Evolutionary conservation across 1,284 basidiomycete species (phyloP), one percentile per base, ranked within the genome.

Genomic region (Ganoderma boninense): DNA sequence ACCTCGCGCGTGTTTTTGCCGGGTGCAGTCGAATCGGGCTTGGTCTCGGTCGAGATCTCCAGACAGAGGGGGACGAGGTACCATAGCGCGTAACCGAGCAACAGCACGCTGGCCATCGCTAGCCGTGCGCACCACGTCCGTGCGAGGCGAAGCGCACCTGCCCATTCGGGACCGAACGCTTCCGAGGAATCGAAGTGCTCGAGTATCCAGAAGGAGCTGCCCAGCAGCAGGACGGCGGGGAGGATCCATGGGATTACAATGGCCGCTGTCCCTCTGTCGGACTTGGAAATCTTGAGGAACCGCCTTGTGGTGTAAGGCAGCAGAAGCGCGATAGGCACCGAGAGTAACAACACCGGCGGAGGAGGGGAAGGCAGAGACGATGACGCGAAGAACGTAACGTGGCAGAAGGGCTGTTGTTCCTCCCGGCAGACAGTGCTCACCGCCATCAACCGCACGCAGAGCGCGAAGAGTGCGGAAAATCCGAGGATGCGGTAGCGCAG

Each of bases 331-430:
- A 85, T 77, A 0, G 91, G 89, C 6, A 92, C 72, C 4, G 86
- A 83, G 11, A 90, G 79, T n/a, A 89, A 71, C 11, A 94, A 80
- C 11, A 92, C 85, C 56, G 85, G 83, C 3, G 82, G 64, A 0
- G 95, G 92, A 0, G 94, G 88, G 1, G 87, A 83, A 1, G 93
- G 87, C 2, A 90, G 81, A 1, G 90, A 88, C 0, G 91, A 88
- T 0, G 92, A 91, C 0, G 90, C 85, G 79, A 95, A 97, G 83
- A 97, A 98, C 0, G 96, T 97, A 65, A 96, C 92, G 68, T 87
- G 84, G 79, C 97, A 98, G 79, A 88, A 92, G 0, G 95, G 92
- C 61, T 94, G 92, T 80, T 99, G 97, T 79, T 99, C 98, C 80
- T 99, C 98, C 66, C 98, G 86, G 79, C 97, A 99, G 0, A 97